phyloP scores from a whole-genome alignment of 1,284 basidiomycete genomes.

The Melampsora medusae region DNA sequence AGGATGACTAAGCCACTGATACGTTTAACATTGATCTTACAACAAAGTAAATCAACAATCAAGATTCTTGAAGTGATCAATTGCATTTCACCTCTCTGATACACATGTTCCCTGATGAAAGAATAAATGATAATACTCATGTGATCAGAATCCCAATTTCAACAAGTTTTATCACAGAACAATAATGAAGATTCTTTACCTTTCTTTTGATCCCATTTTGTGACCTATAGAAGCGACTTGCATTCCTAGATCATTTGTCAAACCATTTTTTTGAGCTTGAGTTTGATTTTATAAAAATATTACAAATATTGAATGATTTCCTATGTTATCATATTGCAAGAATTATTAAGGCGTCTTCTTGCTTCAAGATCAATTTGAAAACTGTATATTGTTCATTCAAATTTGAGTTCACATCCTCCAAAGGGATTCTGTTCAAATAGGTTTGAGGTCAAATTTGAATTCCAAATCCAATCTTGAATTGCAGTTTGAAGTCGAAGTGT shows the following conservation, averaged over 20 bases:
- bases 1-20: constrained; percentile 91
- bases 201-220: constrained; percentile 75
- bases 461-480: too few relatives aligned
- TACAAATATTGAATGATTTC: constrained; percentile 74
- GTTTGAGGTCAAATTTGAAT: too few relatives aligned
- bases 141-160: too few relatives aligned
- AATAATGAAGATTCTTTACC: constrained; percentile 59
- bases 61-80: constrained; percentile 91
- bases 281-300: constrained; percentile 59
- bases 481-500: too few relatives aligned
- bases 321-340: constrained; percentile 83
- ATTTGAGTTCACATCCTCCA: too few relatives aligned
- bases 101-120: constrained; percentile 69
- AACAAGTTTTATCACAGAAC: neutral
- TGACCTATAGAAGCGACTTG: constrained; percentile 79
- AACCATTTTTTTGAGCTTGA: constrained; percentile 70
- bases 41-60: constrained; percentile 87
- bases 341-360: constrained; percentile 62
- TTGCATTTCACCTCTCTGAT: constrained; percentile 81
- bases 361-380: constrained; percentile 12
- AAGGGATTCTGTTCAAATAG: too few relatives aligned
- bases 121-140: too few relatives aligned
- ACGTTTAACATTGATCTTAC: constrained; percentile 75
- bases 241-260: constrained; percentile 86
- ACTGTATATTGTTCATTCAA: too few relatives aligned